phyloP scores from a whole-genome alignment of 2,329 filamentous ascomycete species.

The Cadophora sp. region DNA sequence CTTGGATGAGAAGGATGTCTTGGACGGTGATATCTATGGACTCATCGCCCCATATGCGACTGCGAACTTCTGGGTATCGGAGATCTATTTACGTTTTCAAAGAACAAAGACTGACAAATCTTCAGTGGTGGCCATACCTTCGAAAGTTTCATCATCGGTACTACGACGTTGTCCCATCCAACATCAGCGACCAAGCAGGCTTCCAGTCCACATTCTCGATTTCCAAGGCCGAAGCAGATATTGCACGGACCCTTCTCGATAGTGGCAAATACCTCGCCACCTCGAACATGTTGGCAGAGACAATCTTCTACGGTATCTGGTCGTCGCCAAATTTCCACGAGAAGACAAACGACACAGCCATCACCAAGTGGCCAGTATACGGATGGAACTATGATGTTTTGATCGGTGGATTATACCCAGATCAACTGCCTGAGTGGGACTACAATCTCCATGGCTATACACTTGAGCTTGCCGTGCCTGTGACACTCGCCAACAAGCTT shows the following conservation, averaged over 20 bases:
- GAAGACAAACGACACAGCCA: conserved; percentile 23
- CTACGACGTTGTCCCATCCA: conserved; percentile 33
- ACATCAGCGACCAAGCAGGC: conserved; percentile 24
- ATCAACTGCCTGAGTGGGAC: conserved; percentile 29
- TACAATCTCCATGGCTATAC: conserved; percentile 31
- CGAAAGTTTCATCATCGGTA: conserved; percentile 33
- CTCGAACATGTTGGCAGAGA: conserved; percentile 33
- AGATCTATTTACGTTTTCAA: no score
- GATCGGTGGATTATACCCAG: conserved; percentile 34
- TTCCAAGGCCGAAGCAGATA: conserved; percentile 28
- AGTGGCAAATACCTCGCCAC: conserved; percentile 30
- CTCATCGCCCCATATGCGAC: conserved; percentile 33
- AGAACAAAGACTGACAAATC: neutral
- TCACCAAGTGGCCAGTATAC: conserved; percentile 32
- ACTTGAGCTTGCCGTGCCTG: conserved; percentile 33
- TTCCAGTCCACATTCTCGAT: conserved; percentile 36
- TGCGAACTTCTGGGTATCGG: conserved; percentile 29
- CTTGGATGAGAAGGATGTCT: conserved; percentile 28
- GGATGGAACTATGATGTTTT: conserved; percentile 35
- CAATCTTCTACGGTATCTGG: conserved; percentile 32
- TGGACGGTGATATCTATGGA: conserved; percentile 32
- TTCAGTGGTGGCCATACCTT: conserved; percentile 33
- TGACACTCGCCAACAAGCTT: conserved; percentile 29
- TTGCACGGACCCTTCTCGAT: conserved; percentile 28
- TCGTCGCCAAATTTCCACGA: conserved; percentile 33